A percentile compares a stretch with the other conserved stretches of the same genome.
Conservation (phyloP, 2,329 filamentous ascomycete species). For the Neofusicoccum parvum region DNA sequence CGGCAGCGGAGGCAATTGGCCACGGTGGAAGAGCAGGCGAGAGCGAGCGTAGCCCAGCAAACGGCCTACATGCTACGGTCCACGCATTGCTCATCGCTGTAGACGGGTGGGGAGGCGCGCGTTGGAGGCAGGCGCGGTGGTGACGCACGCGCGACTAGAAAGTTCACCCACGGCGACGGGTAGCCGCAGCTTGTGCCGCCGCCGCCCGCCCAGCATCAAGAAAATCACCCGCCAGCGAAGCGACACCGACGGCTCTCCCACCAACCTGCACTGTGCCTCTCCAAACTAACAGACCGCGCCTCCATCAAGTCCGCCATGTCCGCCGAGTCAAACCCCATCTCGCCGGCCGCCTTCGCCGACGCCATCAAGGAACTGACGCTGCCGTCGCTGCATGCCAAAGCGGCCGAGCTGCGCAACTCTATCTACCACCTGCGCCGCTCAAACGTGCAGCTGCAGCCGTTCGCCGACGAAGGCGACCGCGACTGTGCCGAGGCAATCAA, state of each 20-base stretch:
- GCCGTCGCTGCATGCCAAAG: constrained; percentile 70
- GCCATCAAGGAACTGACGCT: constrained; percentile 69
- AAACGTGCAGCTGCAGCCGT: constrained; percentile 72
- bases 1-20: constrained; percentile 21
- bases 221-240: background rate
- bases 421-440: constrained; percentile 74
- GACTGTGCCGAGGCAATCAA: constrained; percentile 74
- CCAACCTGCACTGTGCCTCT: background rate
- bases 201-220: background rate
- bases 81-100: constrained; percentile 33
- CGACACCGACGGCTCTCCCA: background rate
- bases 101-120: background rate
- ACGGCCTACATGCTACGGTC: constrained; percentile 30
- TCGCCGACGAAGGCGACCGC: constrained; percentile 64
- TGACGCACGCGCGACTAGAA: constrained; percentile 13
- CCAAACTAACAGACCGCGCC: background rate
- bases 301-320: constrained; percentile 53
- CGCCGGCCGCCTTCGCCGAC: constrained; percentile 63
- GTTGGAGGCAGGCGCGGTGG: background rate
- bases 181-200: background rate
- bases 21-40: constrained; percentile 29
- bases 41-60: constrained; percentile 21
- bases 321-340: constrained; percentile 63
- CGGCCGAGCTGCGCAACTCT: constrained; percentile 73
- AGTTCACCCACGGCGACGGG: background rate